Conservation (phyloP, 352 stramenopile genomes). For the Globisporangium lucens region DNA sequence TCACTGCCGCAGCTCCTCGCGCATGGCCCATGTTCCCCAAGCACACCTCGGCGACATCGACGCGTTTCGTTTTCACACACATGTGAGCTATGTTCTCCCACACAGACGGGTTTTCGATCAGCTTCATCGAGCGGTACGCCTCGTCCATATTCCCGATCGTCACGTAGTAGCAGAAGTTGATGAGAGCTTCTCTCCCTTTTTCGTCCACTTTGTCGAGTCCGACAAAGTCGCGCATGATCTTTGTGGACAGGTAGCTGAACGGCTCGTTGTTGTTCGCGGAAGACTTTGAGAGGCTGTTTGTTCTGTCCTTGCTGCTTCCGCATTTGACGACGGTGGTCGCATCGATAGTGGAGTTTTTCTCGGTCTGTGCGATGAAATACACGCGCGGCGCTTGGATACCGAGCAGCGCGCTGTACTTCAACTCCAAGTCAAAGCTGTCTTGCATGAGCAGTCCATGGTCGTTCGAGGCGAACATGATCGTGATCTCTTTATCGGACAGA, state of each 20-base stretch:
- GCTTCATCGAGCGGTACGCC: conserved; percentile 90
- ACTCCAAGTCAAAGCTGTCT: conserved; percentile 84
- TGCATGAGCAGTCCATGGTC: conserved; percentile 91
- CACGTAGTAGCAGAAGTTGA: conserved; percentile 96
- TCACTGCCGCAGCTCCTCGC: conserved; percentile 86
- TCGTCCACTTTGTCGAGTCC: conserved; percentile 89
- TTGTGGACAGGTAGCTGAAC: conserved; percentile 58
- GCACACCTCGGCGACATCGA: conserved; percentile 94
- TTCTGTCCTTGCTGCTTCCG: conserved; percentile 29
- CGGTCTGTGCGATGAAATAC: conserved; percentile 63
- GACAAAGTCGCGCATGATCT: conserved; percentile 93
- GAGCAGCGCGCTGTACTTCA: conserved; percentile 78
- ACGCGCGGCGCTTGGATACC: conserved; percentile 83
- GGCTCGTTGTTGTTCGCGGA: conserved; percentile 24
- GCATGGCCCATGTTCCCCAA: conserved; percentile 94
- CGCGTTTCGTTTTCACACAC: conserved; percentile 94
- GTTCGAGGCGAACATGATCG: conserved; percentile 90
- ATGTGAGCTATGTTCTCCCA: conserved; percentile 97
- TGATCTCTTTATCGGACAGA: conserved; percentile 82
- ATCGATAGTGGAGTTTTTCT: conserved; percentile 37
- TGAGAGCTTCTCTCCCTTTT: conserved; percentile 79
- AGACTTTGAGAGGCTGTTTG: conserved; percentile 21
- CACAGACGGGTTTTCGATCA: conserved; percentile 91
- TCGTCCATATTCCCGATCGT: conserved; percentile 95
- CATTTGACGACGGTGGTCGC: conserved; percentile 36